Evolutionary conservation across 2,329 filamentous ascomycete species (phyloP).

Genomic region (Helicocarpus griseus): DNA sequence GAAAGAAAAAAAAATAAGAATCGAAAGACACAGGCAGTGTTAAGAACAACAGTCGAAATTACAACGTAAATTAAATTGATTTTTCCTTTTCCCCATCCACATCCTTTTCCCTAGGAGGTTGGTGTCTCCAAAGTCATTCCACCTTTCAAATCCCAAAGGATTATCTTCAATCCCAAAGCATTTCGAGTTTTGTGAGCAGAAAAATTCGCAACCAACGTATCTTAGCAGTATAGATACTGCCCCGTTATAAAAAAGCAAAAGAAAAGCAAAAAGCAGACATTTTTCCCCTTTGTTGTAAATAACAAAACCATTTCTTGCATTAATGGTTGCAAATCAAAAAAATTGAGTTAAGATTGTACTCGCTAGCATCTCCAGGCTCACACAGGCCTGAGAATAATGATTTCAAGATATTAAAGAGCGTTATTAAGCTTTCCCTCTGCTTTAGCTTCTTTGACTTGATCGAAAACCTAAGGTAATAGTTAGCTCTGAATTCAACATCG

Average conservation of each 20-base stretch:
- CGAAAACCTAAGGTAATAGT: conserved; percentile 57
- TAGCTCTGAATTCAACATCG: background rate
- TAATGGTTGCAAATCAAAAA: background rate
- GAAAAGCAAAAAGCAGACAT: background rate
- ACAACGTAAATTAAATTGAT: too few relatives aligned
- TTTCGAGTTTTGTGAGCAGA: too few relatives aligned
- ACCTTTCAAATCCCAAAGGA: too few relatives aligned
- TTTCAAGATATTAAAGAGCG: conserved; percentile 16
- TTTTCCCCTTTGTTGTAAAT: background rate
- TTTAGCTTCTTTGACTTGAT: conserved; percentile 81
- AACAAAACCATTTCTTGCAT: background rate
- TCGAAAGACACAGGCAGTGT: too few relatives aligned
- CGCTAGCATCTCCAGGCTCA: background rate
- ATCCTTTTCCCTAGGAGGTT: too few relatives aligned
- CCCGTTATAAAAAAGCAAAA: background rate
- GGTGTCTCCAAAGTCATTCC: too few relatives aligned
- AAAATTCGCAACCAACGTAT: too few relatives aligned
- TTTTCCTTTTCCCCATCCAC: too few relatives aligned
- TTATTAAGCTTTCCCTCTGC: conserved; percentile 57
- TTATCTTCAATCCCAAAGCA: too few relatives aligned
- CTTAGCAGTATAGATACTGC: background rate
- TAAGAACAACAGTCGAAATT: too few relatives aligned
- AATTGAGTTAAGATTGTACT: background rate
- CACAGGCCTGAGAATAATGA: background rate
- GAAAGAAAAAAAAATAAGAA: too few relatives aligned